A percentile compares a stretch with the other conserved stretches of the same genome.
These are phyloP conservation scores for Roridomyces roridus DNA, from an alignment of 768 basidiomycete species.

Conservation along the genomic window DNA sequence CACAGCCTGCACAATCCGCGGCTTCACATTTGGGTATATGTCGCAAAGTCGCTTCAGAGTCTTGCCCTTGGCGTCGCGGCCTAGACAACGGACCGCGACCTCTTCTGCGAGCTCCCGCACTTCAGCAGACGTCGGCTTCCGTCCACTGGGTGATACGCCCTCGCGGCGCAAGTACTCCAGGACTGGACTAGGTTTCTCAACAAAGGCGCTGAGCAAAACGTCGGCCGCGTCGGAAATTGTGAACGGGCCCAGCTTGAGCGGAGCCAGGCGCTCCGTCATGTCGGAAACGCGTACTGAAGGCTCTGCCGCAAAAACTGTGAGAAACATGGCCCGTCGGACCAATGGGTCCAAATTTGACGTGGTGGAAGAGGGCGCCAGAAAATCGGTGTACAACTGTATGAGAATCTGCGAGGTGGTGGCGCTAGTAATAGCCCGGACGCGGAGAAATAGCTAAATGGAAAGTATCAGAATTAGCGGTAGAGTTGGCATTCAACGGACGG, in stretches of 20 bases:
- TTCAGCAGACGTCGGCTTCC: slow-evolving; percentile 34
- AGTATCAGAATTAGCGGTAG: background rate
- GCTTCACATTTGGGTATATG: slow-evolving; percentile 47
- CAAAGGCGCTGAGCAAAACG: slow-evolving; percentile 72
- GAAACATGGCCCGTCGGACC: slow-evolving; percentile 78
- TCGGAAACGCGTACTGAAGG: slow-evolving; percentile 30
- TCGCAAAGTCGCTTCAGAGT: slow-evolving; percentile 66
- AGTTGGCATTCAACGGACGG: slow-evolving; percentile 1
- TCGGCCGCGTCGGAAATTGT: slow-evolving; percentile 64
- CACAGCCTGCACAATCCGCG: slow-evolving; percentile 50
- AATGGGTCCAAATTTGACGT: slow-evolving; percentile 13
- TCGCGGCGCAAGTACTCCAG: slow-evolving; percentile 55
- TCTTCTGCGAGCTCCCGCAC: slow-evolving; percentile 58
- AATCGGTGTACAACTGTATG: slow-evolving; percentile 69
- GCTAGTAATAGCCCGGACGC: slow-evolving; percentile 68
- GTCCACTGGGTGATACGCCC: slow-evolving; percentile 34
- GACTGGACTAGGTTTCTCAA: slow-evolving; percentile 60
- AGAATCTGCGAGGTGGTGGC: slow-evolving; percentile 56
- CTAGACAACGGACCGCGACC: slow-evolving; percentile 64
- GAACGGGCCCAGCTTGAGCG: slow-evolving; percentile 60
- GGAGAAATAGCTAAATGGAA: slow-evolving; percentile 63
- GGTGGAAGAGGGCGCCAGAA: slow-evolving; percentile 49
- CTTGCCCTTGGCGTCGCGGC: slow-evolving; percentile 72
- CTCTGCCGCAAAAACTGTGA: slow-evolving; percentile 60
- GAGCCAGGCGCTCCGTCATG: slow-evolving; percentile 58